These are phyloP conservation scores for Lachancea cidri DNA, from an alignment of 805 yeast species.

Conservation along the genomic window DNA sequence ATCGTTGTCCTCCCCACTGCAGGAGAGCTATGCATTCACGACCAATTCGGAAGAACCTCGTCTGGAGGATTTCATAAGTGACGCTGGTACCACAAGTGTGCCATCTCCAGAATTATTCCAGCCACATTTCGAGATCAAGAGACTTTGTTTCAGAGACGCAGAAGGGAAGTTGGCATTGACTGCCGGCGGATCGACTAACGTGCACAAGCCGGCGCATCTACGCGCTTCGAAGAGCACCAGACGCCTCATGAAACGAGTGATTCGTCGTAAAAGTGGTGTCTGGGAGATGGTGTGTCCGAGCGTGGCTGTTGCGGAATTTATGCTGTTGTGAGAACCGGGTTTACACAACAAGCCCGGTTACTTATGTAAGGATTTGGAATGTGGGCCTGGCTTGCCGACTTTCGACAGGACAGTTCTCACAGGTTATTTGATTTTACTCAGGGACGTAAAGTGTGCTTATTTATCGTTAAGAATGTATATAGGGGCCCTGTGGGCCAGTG, in stretches of 20 bases:
- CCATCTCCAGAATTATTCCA: constrained; percentile 3
- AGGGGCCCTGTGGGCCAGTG: neutral
- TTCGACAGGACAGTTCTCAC: too few relatives aligned
- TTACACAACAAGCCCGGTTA: too few relatives aligned
- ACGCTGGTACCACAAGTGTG: constrained; percentile 2
- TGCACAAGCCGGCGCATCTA: constrained; percentile 4
- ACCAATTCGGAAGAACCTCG: constrained; percentile 8
- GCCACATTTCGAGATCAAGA: constrained; percentile 21
- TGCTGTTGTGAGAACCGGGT: constrained; percentile 20
- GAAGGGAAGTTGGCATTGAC: constrained; percentile 28
- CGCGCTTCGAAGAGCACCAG: constrained; percentile 9
- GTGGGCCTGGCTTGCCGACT: too few relatives aligned
- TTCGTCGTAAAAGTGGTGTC: constrained; percentile 31
- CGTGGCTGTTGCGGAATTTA: constrained; percentile 31
- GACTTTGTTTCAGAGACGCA: constrained; percentile 28
- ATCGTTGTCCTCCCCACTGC: neutral
- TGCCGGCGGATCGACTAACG: constrained; percentile 2
- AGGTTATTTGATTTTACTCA: neutral
- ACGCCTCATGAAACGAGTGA: constrained; percentile 17
- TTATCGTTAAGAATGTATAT: neutral
- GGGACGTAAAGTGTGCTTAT: neutral
- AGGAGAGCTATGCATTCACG: too few relatives aligned
- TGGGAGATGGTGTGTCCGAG: constrained; percentile 32
- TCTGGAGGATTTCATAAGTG: constrained; percentile 8
- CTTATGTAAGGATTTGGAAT: too few relatives aligned